Percentiles rank a stretch among this genome's conserved stretches.
Conservation (phyloP, 164 flowering plant genomes). For the Umbilicus rupestris region DNA sequence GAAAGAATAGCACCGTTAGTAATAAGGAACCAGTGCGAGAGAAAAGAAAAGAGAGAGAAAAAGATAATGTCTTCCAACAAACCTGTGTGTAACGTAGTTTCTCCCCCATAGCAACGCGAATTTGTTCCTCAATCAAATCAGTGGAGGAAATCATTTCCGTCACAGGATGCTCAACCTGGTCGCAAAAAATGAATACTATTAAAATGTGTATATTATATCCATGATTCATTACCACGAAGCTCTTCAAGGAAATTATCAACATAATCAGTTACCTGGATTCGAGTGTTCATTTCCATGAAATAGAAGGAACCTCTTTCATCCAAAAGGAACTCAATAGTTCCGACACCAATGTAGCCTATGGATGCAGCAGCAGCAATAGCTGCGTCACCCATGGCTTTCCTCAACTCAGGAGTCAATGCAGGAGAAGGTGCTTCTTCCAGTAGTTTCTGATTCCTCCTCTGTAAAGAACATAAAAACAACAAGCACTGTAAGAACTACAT, state of each 20-base stretch:
- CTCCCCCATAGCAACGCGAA: conserved; percentile 88
- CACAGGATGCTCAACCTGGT: conserved; percentile 96
- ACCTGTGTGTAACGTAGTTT: conserved; percentile 86
- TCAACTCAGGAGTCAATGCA: conserved; percentile 81
- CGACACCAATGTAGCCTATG: conserved; percentile 96
- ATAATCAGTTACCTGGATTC: conserved; percentile 66
- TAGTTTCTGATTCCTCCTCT: conserved; percentile 95
- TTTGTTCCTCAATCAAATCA: conserved; percentile 97
- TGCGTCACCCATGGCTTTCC: conserved; percentile 99
- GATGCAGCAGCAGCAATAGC: conserved; percentile 98
- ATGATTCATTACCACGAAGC: background rate
- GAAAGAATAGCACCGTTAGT: conserved; percentile 14
- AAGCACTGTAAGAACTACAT: background rate
- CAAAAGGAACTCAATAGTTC: conserved; percentile 89
- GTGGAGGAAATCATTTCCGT: conserved; percentile 96
- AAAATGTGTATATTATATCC: background rate
- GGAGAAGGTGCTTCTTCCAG: conserved; percentile 99
- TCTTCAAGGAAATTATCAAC: background rate
- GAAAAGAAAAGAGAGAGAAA: background rate
- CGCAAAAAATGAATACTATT: conserved; percentile 2
- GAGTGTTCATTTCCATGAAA: conserved; percentile 99
- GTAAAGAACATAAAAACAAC: conserved; percentile 13
- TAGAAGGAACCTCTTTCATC: conserved; percentile 97
- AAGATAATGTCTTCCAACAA: background rate
- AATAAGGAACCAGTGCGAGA: background rate